Percentiles rank a stretch among this genome's conserved stretches.
phyloP scores from a whole-genome alignment of 108 stramenopile species.

The Nannochloropsis gaditana region DNA sequence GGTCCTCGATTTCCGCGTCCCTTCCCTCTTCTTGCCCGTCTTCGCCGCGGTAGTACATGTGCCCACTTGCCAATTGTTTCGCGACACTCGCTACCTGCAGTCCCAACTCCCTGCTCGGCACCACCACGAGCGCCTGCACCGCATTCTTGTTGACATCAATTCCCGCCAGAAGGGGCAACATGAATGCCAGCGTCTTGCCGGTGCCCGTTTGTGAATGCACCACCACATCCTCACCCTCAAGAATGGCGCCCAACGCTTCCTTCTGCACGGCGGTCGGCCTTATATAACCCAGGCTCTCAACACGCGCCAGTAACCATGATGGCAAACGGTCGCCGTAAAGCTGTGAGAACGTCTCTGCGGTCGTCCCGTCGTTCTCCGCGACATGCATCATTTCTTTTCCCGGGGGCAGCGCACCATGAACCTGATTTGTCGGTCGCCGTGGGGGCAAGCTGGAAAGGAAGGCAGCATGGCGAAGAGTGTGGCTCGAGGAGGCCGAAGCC shows the following conservation, averaged over 20 bases:
- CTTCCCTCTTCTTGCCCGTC: background rate
- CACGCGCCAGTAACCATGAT: conserved; percentile 31
- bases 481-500: too few relatives aligned
- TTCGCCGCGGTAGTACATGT: background rate
- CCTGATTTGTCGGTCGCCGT: too few relatives aligned
- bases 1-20: background rate
- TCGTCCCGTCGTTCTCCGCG: background rate
- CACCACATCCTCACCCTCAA: conserved; percentile 41
- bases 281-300: conserved; percentile 32
- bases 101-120: conserved; percentile 82
- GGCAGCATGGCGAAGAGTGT: too few relatives aligned
- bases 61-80: background rate
- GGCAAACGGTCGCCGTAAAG: conserved; percentile 32
- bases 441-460: too few relatives aligned
- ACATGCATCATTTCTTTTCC: background rate
- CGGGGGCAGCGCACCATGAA: background rate
- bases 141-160: conserved; percentile 38
- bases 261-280: conserved; percentile 42
- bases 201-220: conserved; percentile 54
- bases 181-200: conserved; percentile 56
- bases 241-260: conserved; percentile 34
- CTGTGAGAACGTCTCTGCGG: conserved; percentile 29
- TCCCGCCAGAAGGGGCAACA: conserved; percentile 43
- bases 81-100: conserved; percentile 57
- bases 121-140: conserved; percentile 74